Evolutionary conservation across 2,329 filamentous ascomycete genomes (phyloP).

Genomic region (Curvularia eragrostidis): DNA sequence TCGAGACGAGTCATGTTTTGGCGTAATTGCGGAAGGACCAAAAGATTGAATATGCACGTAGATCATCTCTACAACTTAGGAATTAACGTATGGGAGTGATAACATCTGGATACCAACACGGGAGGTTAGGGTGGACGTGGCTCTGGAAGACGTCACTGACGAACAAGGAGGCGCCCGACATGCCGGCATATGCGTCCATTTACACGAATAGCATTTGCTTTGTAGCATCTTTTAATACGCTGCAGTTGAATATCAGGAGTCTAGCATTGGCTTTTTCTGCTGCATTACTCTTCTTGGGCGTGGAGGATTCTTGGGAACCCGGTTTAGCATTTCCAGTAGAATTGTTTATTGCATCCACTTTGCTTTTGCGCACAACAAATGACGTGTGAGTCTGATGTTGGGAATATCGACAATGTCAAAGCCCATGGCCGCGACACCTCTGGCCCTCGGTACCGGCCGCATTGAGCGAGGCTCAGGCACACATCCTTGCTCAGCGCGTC

Average conservation of each 20-base stretch:
- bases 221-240: slow-evolving; percentile 29
- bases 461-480: slow-evolving; percentile 16
- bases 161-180: slow-evolving; percentile 1
- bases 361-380: slow-evolving; percentile 1
- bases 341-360: slow-evolving; percentile 31
- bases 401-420: background rate
- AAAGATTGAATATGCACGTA: slow-evolving; percentile 35
- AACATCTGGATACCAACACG: slow-evolving; percentile 9
- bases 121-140: slow-evolving; percentile 8
- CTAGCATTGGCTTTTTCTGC: slow-evolving; percentile 31
- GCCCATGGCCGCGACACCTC: background rate
- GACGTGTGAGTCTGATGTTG: background rate
- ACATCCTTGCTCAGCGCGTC: slow-evolving; percentile 26
- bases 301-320: slow-evolving; percentile 32
- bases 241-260: slow-evolving; percentile 27
- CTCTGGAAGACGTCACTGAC: slow-evolving; percentile 9
- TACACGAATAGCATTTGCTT: slow-evolving; percentile 23
- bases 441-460: slow-evolving; percentile 18
- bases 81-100: slow-evolving; percentile 8
- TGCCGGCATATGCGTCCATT: slow-evolving; percentile 28
- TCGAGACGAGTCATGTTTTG: slow-evolving; percentile 19
- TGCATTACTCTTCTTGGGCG: slow-evolving; percentile 40
- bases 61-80: slow-evolving; percentile 13
- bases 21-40: slow-evolving; percentile 28
- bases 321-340: slow-evolving; percentile 41